phyloP scores from a whole-genome alignment of 306 rosid genomes.

The Glycine tomentella region DNA sequence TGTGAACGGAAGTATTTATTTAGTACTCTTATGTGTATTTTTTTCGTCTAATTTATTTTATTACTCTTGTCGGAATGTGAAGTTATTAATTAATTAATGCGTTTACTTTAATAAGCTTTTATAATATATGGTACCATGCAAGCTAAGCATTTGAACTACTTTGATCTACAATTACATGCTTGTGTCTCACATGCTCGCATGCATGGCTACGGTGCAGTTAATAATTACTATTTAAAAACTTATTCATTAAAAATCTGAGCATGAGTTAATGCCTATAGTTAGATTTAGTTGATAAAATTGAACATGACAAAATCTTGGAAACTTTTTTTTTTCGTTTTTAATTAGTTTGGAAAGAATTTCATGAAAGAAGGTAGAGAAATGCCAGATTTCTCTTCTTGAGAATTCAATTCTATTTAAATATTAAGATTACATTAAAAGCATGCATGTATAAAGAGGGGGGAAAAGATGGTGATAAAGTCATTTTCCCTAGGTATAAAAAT shows the following conservation, averaged over 20 bases:
- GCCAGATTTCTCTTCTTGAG: background rate
- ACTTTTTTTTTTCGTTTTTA: background rate
- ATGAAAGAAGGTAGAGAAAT: background rate
- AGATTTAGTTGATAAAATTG: background rate
- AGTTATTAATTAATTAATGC: background rate
- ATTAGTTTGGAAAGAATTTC: background rate
- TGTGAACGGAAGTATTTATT: background rate
- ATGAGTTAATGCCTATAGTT: background rate
- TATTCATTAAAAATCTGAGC: background rate
- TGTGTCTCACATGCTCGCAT: slow-evolving; percentile 27
- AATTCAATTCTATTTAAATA: background rate
- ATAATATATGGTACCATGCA: background rate
- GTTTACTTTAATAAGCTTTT: background rate
- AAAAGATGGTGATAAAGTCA: no score
- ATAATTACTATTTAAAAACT: background rate
- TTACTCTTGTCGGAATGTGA: slow-evolving; percentile 19
- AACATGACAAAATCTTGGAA: background rate
- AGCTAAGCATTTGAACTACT: background rate
- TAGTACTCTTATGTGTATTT: background rate
- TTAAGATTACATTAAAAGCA: background rate
- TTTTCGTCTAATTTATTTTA: background rate
- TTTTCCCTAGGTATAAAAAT: no score
- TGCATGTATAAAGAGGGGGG: background rate
- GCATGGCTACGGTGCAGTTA: background rate
- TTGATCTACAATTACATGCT: slow-evolving; percentile 3